Evolutionary conservation across 768 basidiomycete genomes (phyloP).

Genomic region (Leccinum boreale): DNA sequence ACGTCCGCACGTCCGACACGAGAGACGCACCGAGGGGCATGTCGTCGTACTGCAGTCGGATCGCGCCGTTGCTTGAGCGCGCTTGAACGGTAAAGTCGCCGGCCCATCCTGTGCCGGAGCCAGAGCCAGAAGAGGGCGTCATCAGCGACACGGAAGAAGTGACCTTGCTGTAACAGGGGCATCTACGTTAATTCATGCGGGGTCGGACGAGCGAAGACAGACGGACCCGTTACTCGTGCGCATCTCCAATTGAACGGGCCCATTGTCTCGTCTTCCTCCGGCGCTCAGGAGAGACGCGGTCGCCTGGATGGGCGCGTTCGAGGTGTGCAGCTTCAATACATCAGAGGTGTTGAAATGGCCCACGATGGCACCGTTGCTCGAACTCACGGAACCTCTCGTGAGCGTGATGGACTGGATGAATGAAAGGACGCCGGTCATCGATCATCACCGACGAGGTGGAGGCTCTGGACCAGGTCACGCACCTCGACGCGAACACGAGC

Average conservation of each 20-base stretch:
- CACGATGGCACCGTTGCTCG: constrained; percentile 34
- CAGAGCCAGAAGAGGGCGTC: constrained; percentile 11
- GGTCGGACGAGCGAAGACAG: neutral
- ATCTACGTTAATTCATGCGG: neutral
- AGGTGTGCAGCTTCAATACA: constrained; percentile 30
- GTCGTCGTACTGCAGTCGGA: constrained; percentile 28
- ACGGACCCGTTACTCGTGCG: constrained; percentile 23
- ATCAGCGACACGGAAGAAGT: constrained; percentile 23
- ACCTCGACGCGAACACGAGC: constrained; percentile 28
- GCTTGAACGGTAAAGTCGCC: constrained; percentile 33
- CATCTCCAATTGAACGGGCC: constrained; percentile 13
- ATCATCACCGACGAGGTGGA: neutral
- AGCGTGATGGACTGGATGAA: constrained; percentile 31
- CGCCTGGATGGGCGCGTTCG: constrained; percentile 33
- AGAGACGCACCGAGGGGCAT: constrained; percentile 33
- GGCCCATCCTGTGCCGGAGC: constrained; percentile 10
- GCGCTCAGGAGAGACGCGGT: constrained; percentile 25
- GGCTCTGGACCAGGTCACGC: constrained; percentile 1
- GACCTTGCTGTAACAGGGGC: constrained; percentile 12
- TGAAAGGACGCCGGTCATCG: neutral
- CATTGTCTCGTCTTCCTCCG: accelerated
- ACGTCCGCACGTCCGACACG: constrained; percentile 29
- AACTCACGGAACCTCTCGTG: constrained; percentile 15
- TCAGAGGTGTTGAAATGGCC: constrained; percentile 36
- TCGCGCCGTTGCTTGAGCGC: constrained; percentile 32